A percentile compares a stretch with the other conserved stretches of the same genome.
phyloP scores from a whole-genome alignment of 2,329 filamentous ascomycete genomes.

The Penicillium brevicompactum region DNA sequence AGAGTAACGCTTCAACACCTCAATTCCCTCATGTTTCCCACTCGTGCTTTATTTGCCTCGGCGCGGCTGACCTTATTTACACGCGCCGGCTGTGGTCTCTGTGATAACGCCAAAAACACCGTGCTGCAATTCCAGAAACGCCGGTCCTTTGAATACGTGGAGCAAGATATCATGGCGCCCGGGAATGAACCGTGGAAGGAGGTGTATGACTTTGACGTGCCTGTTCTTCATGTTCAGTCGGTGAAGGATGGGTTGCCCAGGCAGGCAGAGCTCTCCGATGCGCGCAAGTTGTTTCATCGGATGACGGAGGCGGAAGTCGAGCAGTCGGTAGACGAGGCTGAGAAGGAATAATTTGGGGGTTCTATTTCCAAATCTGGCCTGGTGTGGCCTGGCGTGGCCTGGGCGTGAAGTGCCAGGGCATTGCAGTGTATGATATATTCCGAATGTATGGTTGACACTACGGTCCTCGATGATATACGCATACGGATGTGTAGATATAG shows the following conservation, averaged over 20 bases:
- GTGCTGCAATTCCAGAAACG: constrained; percentile 56
- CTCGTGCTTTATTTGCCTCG: constrained; percentile 31
- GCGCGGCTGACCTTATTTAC: constrained; percentile 62
- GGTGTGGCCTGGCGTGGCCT: not conserved
- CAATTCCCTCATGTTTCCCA: constrained; percentile 31
- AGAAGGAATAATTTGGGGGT: constrained; percentile 21
- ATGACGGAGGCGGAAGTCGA: constrained; percentile 61
- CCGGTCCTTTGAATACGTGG: constrained; percentile 57
- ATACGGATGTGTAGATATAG: too few species aligned
- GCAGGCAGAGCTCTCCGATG: constrained; percentile 59
- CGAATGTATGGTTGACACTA: too few species aligned
- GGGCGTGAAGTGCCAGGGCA: too few species aligned
- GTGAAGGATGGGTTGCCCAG: constrained; percentile 46
- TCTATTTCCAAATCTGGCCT: not conserved
- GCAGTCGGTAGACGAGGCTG: constrained; percentile 54
- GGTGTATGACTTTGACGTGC: constrained; percentile 66
- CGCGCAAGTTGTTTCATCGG: constrained; percentile 63
- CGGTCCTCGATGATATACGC: too few species aligned
- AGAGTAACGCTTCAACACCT: not conserved
- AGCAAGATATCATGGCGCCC: constrained; percentile 61
- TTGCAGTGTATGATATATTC: too few species aligned
- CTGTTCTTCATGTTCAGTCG: constrained; percentile 62
- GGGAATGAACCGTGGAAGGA: constrained; percentile 60
- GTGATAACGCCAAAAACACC: constrained; percentile 61
- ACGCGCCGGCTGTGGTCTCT: constrained; percentile 61